phyloP scores from a whole-genome alignment of 176 grass and related monocot genomes.

The Ensete ventricosum region DNA sequence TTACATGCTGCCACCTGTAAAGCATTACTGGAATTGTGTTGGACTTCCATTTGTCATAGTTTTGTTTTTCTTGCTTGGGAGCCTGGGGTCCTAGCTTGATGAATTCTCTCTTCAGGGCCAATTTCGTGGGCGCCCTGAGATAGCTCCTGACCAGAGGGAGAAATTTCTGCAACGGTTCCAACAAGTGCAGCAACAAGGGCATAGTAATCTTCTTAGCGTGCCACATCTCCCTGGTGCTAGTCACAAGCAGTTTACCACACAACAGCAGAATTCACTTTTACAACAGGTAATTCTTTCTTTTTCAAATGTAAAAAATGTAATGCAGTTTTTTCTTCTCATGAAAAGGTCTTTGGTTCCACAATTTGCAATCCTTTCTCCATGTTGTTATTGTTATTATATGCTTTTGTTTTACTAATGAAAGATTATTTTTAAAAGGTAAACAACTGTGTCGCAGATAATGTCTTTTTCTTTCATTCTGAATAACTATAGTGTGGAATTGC shows the following conservation, averaged over 20 bases:
- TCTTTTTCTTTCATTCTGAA: neutral
- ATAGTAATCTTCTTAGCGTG: slow-evolving; percentile 47
- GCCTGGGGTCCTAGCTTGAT: neutral
- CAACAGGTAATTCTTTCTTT: slow-evolving; percentile 51
- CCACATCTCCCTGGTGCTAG: slow-evolving; percentile 44
- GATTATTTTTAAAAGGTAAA: neutral
- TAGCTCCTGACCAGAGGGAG: slow-evolving; percentile 77
- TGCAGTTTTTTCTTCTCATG: neutral
- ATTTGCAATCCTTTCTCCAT: neutral
- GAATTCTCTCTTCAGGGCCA: slow-evolving; percentile 33
- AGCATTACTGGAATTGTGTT: neutral
- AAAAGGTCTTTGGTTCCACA: neutral
- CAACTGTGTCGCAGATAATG: too few relatives aligned
- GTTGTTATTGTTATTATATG: neutral
- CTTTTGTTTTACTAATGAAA: neutral
- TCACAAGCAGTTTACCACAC: slow-evolving; percentile 72
- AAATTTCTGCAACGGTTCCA: slow-evolving; percentile 70
- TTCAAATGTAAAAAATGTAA: neutral
- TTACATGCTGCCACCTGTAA: too few relatives aligned
- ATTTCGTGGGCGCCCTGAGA: slow-evolving; percentile 71
- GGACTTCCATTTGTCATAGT: neutral
- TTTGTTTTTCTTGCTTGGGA: slow-evolving; percentile 1
- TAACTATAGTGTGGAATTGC: neutral
- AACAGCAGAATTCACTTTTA: slow-evolving; percentile 73
- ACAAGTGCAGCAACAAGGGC: slow-evolving; percentile 57